These are phyloP conservation scores for Ogataea neopini DNA, from an alignment of 805 yeast genomes.

Conservation along the genomic window DNA sequence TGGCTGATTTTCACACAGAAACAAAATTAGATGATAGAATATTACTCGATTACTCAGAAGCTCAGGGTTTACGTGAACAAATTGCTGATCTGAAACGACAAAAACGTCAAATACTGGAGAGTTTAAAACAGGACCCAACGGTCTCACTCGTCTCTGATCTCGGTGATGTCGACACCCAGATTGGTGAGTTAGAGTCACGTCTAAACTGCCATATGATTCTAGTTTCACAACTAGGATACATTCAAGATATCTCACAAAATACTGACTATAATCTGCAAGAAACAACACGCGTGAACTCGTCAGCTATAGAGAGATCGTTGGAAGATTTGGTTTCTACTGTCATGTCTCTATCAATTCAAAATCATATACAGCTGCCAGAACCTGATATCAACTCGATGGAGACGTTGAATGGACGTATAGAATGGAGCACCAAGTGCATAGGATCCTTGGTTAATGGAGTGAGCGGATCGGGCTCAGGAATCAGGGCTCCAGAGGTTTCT, in stretches of 20 bases:
- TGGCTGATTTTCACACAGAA: slow-evolving; percentile 19
- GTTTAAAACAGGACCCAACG: slow-evolving; percentile 1
- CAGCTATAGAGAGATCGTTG: slow-evolving; percentile 32
- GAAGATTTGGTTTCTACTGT: slow-evolving; percentile 49
- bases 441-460: slow-evolving; percentile 22
- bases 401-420: slow-evolving; percentile 27
- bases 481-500: background rate
- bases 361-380: slow-evolving; percentile 42
- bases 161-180: slow-evolving; percentile 10
- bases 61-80: slow-evolving; percentile 10
- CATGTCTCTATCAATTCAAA: slow-evolving; percentile 47
- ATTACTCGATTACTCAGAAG: slow-evolving; percentile 17
- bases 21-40: background rate
- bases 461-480: slow-evolving; percentile 5
- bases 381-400: slow-evolving; percentile 25
- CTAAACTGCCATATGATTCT: slow-evolving; percentile 45
- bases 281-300: background rate
- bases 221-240: slow-evolving; percentile 48
- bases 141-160: slow-evolving; percentile 7
- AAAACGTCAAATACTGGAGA: slow-evolving; percentile 7
- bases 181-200: slow-evolving; percentile 14
- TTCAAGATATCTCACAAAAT: slow-evolving; percentile 34
- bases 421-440: slow-evolving; percentile 34
- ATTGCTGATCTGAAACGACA: slow-evolving; percentile 10
- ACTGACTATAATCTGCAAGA: background rate